Evolutionary conservation across 2,329 filamentous ascomycete species (phyloP).

Genomic region (Stachybotrys echinatus): DNA sequence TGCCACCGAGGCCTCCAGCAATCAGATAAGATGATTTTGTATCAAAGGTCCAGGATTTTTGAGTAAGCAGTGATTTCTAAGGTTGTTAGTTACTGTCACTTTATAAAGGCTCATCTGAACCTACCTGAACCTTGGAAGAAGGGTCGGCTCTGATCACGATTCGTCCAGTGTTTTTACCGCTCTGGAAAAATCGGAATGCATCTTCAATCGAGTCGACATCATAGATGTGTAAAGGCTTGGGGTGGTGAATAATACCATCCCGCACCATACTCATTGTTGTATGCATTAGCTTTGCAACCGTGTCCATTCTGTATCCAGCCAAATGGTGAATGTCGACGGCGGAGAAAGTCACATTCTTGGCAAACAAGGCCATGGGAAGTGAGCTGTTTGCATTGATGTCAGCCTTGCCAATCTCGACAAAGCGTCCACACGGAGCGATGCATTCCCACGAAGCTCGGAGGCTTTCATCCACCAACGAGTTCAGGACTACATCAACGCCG

Average conservation of each 20-base stretch:
- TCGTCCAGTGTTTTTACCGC: slow-evolving; percentile 7
- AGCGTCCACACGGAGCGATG: slow-evolving; percentile 24
- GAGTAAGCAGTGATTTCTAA: background rate
- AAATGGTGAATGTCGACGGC: slow-evolving; percentile 11
- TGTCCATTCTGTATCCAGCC: background rate
- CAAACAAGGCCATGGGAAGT: slow-evolving; percentile 10
- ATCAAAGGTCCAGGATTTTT: background rate
- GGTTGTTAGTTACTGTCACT: background rate
- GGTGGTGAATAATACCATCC: slow-evolving; percentile 3
- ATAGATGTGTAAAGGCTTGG: slow-evolving; percentile 3
- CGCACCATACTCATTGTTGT: slow-evolving; percentile 6
- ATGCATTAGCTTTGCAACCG: slow-evolving; percentile 3
- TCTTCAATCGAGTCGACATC: background rate
- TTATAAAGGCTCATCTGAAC: background rate
- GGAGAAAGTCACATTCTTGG: slow-evolving; percentile 11
- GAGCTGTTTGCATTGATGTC: slow-evolving; percentile 15
- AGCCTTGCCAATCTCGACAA: slow-evolving; percentile 29
- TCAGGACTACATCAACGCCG: slow-evolving; percentile 29
- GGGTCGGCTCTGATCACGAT: background rate
- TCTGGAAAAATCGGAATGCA: slow-evolving; percentile 12
- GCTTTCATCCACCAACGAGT: slow-evolving; percentile 22
- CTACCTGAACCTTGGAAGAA: background rate
- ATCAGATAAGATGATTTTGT: slow-evolving; percentile 12
- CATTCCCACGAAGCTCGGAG: slow-evolving; percentile 26
- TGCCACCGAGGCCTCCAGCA: slow-evolving; percentile 16